Evolutionary conservation across 495 filamentous ascomycete genomes (phyloP).

Genomic region (Cryomyces minteri): DNA sequence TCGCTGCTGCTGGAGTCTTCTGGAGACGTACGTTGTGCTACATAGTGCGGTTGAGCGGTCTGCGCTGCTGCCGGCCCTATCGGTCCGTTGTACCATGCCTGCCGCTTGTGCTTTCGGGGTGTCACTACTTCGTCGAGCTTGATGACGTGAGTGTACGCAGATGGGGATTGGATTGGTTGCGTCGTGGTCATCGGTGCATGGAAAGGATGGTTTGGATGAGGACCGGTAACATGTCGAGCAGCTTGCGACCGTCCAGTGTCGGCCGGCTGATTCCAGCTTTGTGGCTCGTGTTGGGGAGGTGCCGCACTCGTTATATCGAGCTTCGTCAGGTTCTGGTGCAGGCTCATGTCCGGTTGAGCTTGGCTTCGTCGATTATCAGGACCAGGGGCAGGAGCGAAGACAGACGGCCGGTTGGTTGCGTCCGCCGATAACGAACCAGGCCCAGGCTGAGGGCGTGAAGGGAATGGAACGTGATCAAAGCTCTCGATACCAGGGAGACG

Average conservation of each 20-base stretch:
- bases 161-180: neutral
- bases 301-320: slow-evolving; percentile 48
- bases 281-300: slow-evolving; percentile 33
- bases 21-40: slow-evolving; percentile 38
- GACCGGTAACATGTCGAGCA: neutral
- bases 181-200: neutral
- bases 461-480: slow-evolving; percentile 53
- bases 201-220: neutral
- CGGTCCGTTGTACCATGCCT: slow-evolving; percentile 52
- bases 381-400: too few relatives aligned
- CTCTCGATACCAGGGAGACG: slow-evolving; percentile 80
- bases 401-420: neutral
- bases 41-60: slow-evolving; percentile 9
- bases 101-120: slow-evolving; percentile 41
- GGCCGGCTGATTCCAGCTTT: slow-evolving; percentile 16
- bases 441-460: too few relatives aligned
- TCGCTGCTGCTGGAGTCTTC: slow-evolving; percentile 59
- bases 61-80: slow-evolving; percentile 12
- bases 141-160: slow-evolving; percentile 5
- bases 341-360: slow-evolving; percentile 54
- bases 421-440: too few relatives aligned
- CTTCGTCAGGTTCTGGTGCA: slow-evolving; percentile 56
- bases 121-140: slow-evolving; percentile 25
- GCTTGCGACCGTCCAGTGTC: neutral
- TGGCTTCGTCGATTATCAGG: slow-evolving; percentile 41